Base-by-base conservation (phyloP, 805 yeast species). In the Yarrowia divulgata region DNA sequence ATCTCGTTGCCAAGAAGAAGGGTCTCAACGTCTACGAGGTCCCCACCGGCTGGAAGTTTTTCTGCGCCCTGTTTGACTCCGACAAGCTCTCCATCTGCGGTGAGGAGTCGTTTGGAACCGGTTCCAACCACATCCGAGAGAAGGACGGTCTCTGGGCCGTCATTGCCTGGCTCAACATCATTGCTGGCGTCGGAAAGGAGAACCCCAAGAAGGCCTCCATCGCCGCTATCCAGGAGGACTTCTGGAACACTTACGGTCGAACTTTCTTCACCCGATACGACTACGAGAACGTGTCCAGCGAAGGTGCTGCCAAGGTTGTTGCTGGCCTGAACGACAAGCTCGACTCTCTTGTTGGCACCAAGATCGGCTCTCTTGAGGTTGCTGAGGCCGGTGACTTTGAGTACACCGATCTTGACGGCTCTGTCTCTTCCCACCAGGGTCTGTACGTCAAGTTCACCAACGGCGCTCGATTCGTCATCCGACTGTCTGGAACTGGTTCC, bases 21-120 rank as follows among this genome's bases (percentile, higher is more conserved):
- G 89, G 89, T 40, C 81, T 94, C 73, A 81, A 88, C 64, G 82
- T 88, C 71, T 94, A 94, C 79, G 99, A 95, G 80, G 98, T 95
- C 7, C 99, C 99, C 69, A 94, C 99, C 19, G 99, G 98, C 43
- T 94, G 99, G 99, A 94, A 94, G 81, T 94, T 94, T 78, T 94
- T 94, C 85, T 93, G 98, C 81, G 94, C 97, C 5, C 82, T 94
- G 73, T 94, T 94, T 75, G 99, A 94, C 77, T 93, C 97, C 48
- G 87, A 91, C 76, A 93, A 93, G 81, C 85, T 94, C 74, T 90
- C 97, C 70, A 94, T 94, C 77, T 94, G 99, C 81, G 99, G 99
- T 74, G 99, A 94, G 81, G 99, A 94, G 81, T 90, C 97, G 39
- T 94, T 94, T 75, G 99, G 99, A 76, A 94, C 99, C 37, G 99